phyloP scores from a whole-genome alignment of 2,329 filamentous ascomycete genomes.

The Pseudopithomyces chartarum region DNA sequence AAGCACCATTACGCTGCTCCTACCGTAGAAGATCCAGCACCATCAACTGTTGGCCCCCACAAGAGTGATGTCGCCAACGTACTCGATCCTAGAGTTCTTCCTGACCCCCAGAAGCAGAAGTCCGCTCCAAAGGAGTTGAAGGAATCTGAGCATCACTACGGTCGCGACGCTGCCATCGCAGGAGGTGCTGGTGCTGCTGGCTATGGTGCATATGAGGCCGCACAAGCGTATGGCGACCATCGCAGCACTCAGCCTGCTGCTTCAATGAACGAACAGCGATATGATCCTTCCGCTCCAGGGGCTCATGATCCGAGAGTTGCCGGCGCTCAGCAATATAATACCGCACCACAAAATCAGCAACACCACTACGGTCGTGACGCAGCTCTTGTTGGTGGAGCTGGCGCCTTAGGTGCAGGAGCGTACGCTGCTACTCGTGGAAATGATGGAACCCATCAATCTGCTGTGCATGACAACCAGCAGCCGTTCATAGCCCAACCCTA shows the following conservation, averaged over 20 bases:
- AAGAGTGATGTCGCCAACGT: conserved; percentile 39
- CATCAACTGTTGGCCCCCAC: conserved; percentile 36
- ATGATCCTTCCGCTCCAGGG: conserved; percentile 20
- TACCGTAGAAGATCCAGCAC: conserved; percentile 29
- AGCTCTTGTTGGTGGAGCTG: conserved; percentile 24
- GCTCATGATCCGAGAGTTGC: conserved; percentile 16
- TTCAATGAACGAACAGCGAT: conserved; percentile 31
- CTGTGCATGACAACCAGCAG: conserved; percentile 4
- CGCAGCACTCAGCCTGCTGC: conserved; percentile 34
- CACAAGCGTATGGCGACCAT: conserved; percentile 34
- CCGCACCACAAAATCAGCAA: conserved; percentile 11
- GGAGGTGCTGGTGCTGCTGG: conserved; percentile 39
- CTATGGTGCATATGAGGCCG: conserved; percentile 40
- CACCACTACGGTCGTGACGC: conserved; percentile 32
- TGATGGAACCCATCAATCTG: conserved; percentile 2
- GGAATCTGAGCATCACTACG: conserved; percentile 37
- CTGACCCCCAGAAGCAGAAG: conserved; percentile 36
- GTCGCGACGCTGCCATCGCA: conserved; percentile 33
- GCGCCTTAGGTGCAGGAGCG: conserved; percentile 17
- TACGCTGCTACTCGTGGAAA: conserved; percentile 12
- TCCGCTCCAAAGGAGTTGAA: conserved; percentile 17
- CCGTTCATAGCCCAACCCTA: neutral
- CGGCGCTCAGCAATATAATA: conserved; percentile 9
- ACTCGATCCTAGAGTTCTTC: conserved; percentile 36
- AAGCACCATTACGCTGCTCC: conserved; percentile 26